These are phyloP conservation scores for Hermanozyma aechmeae DNA, from an alignment of 805 yeast genomes.

Conservation along the genomic window DNA sequence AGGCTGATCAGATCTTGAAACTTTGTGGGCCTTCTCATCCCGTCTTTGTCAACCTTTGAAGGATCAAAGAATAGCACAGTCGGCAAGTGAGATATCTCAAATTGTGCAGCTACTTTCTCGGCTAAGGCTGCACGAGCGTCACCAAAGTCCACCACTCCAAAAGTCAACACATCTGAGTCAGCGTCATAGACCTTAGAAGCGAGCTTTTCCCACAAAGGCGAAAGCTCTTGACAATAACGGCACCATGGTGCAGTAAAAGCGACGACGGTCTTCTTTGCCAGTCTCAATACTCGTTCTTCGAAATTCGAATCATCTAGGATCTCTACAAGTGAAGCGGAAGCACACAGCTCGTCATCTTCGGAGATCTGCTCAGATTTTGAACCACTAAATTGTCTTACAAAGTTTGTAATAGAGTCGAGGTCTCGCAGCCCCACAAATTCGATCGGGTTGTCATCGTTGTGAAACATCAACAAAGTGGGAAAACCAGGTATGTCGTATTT, in stretches of 20 bases:
- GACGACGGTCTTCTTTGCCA: slow-evolving; percentile 27
- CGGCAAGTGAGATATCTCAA: slow-evolving; percentile 41
- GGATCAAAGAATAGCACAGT: slow-evolving; percentile 42
- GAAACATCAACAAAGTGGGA: slow-evolving; percentile 57
- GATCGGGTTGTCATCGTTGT: slow-evolving; percentile 40
- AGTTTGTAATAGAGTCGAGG: slow-evolving; percentile 41
- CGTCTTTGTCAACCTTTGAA: slow-evolving; percentile 11
- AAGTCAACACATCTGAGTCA: slow-evolving; percentile 26
- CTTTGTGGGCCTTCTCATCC: slow-evolving; percentile 15
- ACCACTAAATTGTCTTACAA: slow-evolving; percentile 29
- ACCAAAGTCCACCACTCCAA: slow-evolving; percentile 23
- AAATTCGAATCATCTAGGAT: slow-evolving; percentile 33
- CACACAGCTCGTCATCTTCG: no score
- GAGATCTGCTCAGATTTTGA: slow-evolving; percentile 3
- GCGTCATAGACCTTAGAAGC: slow-evolving; percentile 38
- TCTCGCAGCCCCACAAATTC: slow-evolving; percentile 50
- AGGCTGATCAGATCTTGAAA: slow-evolving; percentile 17
- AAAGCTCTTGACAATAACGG: slow-evolving; percentile 43
- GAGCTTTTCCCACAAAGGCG: slow-evolving; percentile 40
- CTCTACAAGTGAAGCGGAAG: no score
- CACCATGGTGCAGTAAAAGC: slow-evolving; percentile 58
- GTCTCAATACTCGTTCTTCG: slow-evolving; percentile 27
- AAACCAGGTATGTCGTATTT: slow-evolving; percentile 49
- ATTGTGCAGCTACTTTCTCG: slow-evolving; percentile 12
- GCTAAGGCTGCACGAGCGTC: slow-evolving; percentile 7